Percentiles rank a stretch among this genome's conserved stretches.
Evolutionary conservation across 2,329 filamentous ascomycete species (phyloP).

Genomic region (Dothideomycetes sp.): DNA sequence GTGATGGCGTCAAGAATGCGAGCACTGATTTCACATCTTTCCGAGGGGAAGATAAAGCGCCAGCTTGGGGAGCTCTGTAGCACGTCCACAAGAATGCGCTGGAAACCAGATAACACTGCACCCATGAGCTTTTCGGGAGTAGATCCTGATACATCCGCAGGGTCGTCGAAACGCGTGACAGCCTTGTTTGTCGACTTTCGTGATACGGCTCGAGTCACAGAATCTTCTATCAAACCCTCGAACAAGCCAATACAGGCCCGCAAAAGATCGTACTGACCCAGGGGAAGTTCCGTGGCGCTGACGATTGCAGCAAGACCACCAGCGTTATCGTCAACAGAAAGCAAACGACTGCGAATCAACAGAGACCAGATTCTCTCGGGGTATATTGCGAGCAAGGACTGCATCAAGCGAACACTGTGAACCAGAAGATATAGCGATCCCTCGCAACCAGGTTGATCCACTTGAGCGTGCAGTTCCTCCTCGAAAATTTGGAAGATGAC

Average conservation of each 20-base stretch:
- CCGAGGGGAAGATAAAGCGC: conserved; percentile 63
- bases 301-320: conserved; percentile 71
- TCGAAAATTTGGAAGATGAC: conserved; percentile 83
- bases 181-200: conserved; percentile 50
- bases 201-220: conserved; percentile 58
- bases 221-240: conserved; percentile 64
- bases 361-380: conserved; percentile 87
- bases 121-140: conserved; percentile 71
- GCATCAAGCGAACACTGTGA: conserved; percentile 71
- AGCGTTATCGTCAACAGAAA: conserved; percentile 66
- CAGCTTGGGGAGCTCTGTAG: conserved; percentile 80
- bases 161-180: conserved; percentile 38
- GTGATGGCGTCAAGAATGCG: conserved; percentile 62
- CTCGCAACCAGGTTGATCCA: conserved; percentile 48
- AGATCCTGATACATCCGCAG: conserved; percentile 51
- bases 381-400: conserved; percentile 59
- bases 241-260: conserved; percentile 66
- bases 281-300: conserved; percentile 70
- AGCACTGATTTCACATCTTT: conserved; percentile 60
- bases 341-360: conserved; percentile 67
- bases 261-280: conserved; percentile 69
- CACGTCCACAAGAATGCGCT: conserved; percentile 68
- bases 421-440: conserved; percentile 59
- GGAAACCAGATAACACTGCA: conserved; percentile 62
- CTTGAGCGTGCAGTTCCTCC: conserved; percentile 44